These are phyloP conservation scores for Rhodotorula sp. DNA, from an alignment of 1,284 basidiomycete species.

Conservation along the genomic window DNA sequence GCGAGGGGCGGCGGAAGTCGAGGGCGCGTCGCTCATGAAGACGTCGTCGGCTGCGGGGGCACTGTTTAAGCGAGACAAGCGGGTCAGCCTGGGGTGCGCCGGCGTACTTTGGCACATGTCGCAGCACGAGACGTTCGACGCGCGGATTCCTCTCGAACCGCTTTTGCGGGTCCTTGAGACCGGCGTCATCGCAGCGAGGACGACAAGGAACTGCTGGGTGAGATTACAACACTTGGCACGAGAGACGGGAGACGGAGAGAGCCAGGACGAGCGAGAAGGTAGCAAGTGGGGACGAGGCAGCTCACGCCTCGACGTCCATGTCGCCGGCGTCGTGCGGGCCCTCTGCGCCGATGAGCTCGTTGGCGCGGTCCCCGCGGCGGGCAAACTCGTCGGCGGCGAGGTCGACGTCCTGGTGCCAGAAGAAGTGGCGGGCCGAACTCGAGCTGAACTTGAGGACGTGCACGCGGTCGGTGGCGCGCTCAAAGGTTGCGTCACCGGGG, in stretches of 20 bases:
- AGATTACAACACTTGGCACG: neutral
- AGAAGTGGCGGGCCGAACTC: constrained; percentile 45
- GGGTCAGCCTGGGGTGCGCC: too few species aligned
- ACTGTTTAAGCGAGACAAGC: too few species aligned
- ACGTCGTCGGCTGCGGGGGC: too few species aligned
- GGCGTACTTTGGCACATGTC: too few species aligned
- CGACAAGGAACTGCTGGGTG: neutral
- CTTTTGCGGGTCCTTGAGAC: too few species aligned
- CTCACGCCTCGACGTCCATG: constrained; percentile 44
- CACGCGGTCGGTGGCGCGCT: constrained; percentile 38
- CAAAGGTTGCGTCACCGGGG: constrained; percentile 40
- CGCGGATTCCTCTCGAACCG: too few species aligned
- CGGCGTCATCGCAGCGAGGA: neutral
- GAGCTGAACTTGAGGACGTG: constrained; percentile 48
- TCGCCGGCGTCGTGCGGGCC: constrained; percentile 20
- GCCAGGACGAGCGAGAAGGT: neutral
- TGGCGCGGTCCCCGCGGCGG: constrained; percentile 33
- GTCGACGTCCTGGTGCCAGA: constrained; percentile 47
- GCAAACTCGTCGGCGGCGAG: constrained; percentile 29
- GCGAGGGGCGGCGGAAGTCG: too few species aligned
- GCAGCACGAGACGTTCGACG: too few species aligned
- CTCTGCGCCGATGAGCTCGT: constrained; percentile 45
- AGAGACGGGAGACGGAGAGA: neutral
- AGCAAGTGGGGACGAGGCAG: neutral
- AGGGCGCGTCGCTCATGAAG: too few species aligned